phyloP scores from a whole-genome alignment of 495 filamentous ascomycete genomes.

The Pyronema domesticum region DNA sequence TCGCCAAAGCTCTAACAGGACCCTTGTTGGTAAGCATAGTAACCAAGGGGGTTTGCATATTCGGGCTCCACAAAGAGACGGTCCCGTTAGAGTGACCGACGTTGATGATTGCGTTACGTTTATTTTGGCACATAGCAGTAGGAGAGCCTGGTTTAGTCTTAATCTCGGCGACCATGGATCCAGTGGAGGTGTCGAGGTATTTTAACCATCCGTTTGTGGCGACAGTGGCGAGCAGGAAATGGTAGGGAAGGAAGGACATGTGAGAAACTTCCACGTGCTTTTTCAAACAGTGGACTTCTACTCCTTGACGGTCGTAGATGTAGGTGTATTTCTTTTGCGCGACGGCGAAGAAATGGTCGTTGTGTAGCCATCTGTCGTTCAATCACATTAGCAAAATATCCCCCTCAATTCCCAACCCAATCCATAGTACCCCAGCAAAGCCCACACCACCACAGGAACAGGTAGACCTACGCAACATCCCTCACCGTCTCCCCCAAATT shows the following conservation, averaged over 20 bases:
- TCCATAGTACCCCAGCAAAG: not conserved
- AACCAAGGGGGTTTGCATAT: conserved; percentile 65
- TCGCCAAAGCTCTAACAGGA: conserved; percentile 69
- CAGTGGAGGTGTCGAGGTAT: conserved; percentile 90
- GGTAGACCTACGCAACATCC: conserved; percentile 36
- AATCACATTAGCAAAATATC: not conserved
- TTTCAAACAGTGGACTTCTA: conserved; percentile 77
- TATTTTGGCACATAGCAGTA: conserved; percentile 70
- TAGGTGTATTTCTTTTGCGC: conserved; percentile 93
- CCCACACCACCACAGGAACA: too few species aligned
- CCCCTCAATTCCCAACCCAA: not conserved
- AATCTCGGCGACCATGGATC: conserved; percentile 64
- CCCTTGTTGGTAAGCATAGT: conserved; percentile 90
- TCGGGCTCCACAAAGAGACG: conserved; percentile 92
- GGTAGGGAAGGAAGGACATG: conserved; percentile 92
- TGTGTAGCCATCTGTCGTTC: conserved; percentile 61
- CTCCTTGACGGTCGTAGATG: conserved; percentile 79
- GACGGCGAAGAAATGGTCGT: conserved; percentile 91
- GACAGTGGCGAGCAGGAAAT: conserved; percentile 78
- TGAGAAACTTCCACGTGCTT: conserved; percentile 83
- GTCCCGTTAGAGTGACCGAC: conserved; percentile 86
- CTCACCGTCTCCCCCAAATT: conserved; percentile 78
- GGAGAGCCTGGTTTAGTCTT: conserved; percentile 69
- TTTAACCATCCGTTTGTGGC: conserved; percentile 72
- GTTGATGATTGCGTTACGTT: conserved; percentile 77